Percentiles rank a stretch among this genome's conserved stretches.
Conservation (phyloP, 805 yeast species). For the Saturnispora galanensis region DNA sequence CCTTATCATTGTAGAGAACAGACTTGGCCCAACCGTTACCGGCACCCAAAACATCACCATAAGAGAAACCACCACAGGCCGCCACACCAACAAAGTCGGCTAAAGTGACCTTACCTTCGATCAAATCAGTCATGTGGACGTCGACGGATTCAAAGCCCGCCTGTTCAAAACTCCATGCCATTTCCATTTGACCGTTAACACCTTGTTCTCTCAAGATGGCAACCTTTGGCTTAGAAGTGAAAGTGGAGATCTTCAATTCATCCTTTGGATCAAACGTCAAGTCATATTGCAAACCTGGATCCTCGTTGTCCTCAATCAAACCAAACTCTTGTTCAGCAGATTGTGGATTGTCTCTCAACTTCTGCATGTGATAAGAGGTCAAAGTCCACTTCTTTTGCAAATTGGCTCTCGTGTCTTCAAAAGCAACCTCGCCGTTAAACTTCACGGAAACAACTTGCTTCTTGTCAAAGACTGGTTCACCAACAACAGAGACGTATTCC, state of each 20-base stretch:
- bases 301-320: slow-evolving; percentile 63
- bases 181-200: slow-evolving; percentile 95
- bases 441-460: slow-evolving; percentile 38
- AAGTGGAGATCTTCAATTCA: slow-evolving; percentile 32
- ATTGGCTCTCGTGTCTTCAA: slow-evolving; percentile 49
- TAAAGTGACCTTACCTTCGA: slow-evolving; percentile 60
- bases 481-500: slow-evolving; percentile 51
- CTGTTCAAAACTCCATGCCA: slow-evolving; percentile 94
- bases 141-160: slow-evolving; percentile 94
- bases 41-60: slow-evolving; percentile 98
- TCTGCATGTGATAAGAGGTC: slow-evolving; percentile 85
- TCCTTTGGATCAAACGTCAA: slow-evolving; percentile 58
- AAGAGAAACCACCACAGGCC: slow-evolving; percentile 98
- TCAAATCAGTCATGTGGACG: slow-evolving; percentile 92
- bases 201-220: slow-evolving; percentile 98
- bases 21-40: slow-evolving; percentile 99
- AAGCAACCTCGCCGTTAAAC: slow-evolving; percentile 37
- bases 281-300: slow-evolving; percentile 83
- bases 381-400: slow-evolving; percentile 79
- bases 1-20: slow-evolving; percentile 70
- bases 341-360: slow-evolving; percentile 87
- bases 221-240: slow-evolving; percentile 60
- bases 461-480: slow-evolving; percentile 47
- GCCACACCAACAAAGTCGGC: slow-evolving; percentile 86
- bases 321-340: slow-evolving; percentile 81